phyloP scores from a whole-genome alignment of 352 stramenopile species.

The Hyaloperonospora arabidopsidis region DNA sequence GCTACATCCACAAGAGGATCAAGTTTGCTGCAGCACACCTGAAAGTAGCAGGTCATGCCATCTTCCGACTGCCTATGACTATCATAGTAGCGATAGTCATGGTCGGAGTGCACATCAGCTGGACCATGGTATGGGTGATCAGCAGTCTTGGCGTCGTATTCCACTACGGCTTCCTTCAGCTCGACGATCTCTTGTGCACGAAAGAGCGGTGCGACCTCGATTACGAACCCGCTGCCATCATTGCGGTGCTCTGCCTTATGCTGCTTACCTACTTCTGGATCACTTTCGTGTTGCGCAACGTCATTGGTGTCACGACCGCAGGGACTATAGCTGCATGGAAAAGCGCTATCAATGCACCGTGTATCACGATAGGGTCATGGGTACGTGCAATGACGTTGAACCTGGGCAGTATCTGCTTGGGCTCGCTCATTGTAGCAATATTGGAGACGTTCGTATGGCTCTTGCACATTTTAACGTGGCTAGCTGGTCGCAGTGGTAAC shows the following conservation, averaged over 20 bases:
- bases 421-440: constrained; percentile 87
- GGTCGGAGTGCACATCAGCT: constrained; percentile 81
- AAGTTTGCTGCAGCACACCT: constrained; percentile 90
- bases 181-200: constrained; percentile 40
- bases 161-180: constrained; percentile 56
- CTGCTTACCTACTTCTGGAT: constrained; percentile 92
- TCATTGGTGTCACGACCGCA: constrained; percentile 84
- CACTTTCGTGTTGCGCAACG: constrained; percentile 78
- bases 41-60: constrained; percentile 75
- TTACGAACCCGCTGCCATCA: constrained; percentile 35
- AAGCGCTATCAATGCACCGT: constrained; percentile 57
- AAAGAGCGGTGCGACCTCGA: constrained; percentile 40
- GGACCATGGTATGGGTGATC: constrained; percentile 81
- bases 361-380: constrained; percentile 71
- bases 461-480: constrained; percentile 54
- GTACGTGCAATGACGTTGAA: constrained; percentile 80
- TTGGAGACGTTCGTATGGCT: constrained; percentile 74
- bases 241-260: constrained; percentile 81
- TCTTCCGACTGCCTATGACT: constrained; percentile 81
- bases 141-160: constrained; percentile 79
- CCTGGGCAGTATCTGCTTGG: constrained; percentile 90
- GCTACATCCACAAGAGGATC: constrained; percentile 77
- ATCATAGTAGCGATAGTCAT: constrained; percentile 76
- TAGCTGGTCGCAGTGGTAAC: constrained; percentile 56
- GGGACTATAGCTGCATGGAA: constrained; percentile 89